Evolutionary conservation across 2,329 filamentous ascomycete species (phyloP).

Genomic region (Trichoderma hamatum): DNA sequence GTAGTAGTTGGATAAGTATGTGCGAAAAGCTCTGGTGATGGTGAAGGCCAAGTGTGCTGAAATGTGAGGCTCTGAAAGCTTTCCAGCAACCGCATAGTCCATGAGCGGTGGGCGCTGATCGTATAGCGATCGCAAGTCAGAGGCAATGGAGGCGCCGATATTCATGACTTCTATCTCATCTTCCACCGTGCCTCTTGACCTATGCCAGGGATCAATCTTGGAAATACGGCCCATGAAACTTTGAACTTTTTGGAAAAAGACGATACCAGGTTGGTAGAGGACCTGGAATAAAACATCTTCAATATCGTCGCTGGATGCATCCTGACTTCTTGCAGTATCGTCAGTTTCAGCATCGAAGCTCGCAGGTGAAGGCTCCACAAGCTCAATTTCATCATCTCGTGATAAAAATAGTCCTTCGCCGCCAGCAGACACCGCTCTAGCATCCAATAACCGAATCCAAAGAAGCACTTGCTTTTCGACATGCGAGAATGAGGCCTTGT

Average conservation of each 20-base stretch:
- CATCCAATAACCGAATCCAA: conserved; percentile 60
- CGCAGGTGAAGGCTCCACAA: conserved; percentile 48
- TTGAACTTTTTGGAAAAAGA: conserved; percentile 62
- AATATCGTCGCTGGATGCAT: conserved; percentile 41
- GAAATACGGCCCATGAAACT: conserved; percentile 61
- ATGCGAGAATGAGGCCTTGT: conserved; percentile 42
- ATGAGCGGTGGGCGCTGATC: conserved; percentile 56
- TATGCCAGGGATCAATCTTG: conserved; percentile 60
- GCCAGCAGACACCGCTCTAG: conserved; percentile 57
- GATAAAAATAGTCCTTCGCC: conserved; percentile 57
- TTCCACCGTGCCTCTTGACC: conserved; percentile 57
- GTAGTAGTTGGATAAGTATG: conserved; percentile 60
- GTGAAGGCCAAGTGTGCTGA: conserved; percentile 52
- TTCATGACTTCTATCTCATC: conserved; percentile 63
- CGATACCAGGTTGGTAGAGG: conserved; percentile 57
- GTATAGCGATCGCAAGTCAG: conserved; percentile 55
- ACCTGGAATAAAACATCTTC: conserved; percentile 58
- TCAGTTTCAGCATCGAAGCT: conserved; percentile 40
- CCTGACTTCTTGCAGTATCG: conserved; percentile 31
- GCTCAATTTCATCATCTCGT: conserved; percentile 50
- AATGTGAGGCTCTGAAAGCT: conserved; percentile 52
- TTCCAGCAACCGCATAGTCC: conserved; percentile 58
- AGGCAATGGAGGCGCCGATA: conserved; percentile 53
- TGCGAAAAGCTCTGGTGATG: conserved; percentile 57
- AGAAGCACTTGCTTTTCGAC: conserved; percentile 54